Conservation (phyloP, 768 basidiomycete species). For the Thelephora aurantiotincta region DNA sequence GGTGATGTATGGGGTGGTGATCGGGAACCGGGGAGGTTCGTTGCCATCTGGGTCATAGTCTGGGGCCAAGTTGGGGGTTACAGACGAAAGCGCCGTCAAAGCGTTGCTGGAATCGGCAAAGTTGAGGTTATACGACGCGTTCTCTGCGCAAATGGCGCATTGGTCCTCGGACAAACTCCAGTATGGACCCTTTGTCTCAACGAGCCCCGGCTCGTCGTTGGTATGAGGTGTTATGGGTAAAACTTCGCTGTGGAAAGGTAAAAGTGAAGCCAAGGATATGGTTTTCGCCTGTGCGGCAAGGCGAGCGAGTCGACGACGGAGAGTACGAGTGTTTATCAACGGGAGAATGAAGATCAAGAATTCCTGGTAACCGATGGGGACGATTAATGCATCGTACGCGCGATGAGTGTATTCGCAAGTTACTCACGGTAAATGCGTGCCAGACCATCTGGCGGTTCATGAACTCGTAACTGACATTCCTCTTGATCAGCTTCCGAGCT, state of each 20-base stretch:
- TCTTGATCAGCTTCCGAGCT: slow-evolving; percentile 47
- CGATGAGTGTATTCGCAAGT: not conserved
- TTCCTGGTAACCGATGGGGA: slow-evolving; percentile 40
- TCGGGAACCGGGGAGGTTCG: slow-evolving; percentile 43
- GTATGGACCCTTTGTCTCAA: slow-evolving; percentile 39
- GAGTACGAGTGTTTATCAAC: slow-evolving; percentile 52
- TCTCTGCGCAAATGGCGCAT: slow-evolving; percentile 86
- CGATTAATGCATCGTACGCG: not conserved
- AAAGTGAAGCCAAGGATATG: slow-evolving; percentile 3
- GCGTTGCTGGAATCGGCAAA: slow-evolving; percentile 37
- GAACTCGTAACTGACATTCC: slow-evolving; percentile 93
- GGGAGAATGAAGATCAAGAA: slow-evolving; percentile 89
- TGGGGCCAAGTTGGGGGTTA: slow-evolving; percentile 9
- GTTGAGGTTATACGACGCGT: slow-evolving; percentile 47
- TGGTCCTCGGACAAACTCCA: slow-evolving; percentile 55
- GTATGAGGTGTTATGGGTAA: not conserved
- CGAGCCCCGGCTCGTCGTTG: slow-evolving; percentile 1
- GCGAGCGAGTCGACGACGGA: slow-evolving; percentile 43
- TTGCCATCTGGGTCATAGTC: slow-evolving; percentile 14
- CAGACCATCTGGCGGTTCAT: slow-evolving; percentile 99
- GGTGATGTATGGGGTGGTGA: slow-evolving; percentile 72
- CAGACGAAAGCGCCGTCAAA: slow-evolving; percentile 20
- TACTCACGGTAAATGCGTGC: slow-evolving; percentile 89
- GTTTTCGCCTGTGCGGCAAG: slow-evolving; percentile 14
- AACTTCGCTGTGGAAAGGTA: not conserved